Conservation (phyloP, 1,139 yeast species). For the Ogataea hybrid region DNA sequence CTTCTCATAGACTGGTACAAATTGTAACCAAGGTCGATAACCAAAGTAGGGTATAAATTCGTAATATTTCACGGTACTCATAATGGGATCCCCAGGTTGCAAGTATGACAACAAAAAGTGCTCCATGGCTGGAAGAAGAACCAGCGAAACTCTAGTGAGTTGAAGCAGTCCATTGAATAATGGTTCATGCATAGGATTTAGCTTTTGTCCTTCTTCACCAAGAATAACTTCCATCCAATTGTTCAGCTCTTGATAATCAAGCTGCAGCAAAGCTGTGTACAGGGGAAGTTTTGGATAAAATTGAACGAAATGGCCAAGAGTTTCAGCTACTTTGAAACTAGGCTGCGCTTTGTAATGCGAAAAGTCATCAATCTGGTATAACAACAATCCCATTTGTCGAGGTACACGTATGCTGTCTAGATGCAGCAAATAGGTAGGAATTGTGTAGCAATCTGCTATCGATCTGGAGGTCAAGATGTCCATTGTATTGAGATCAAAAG, state of each 20-base stretch:
- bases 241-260: slow-evolving; percentile 12
- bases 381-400: slow-evolving; percentile 16
- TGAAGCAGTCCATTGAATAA: slow-evolving; percentile 19
- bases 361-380: slow-evolving; percentile 13
- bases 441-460: slow-evolving; percentile 13
- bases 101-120: slow-evolving; percentile 4
- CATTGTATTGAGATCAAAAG: slow-evolving; percentile 7
- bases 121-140: slow-evolving; percentile 10
- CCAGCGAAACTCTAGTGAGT: slow-evolving; percentile 10
- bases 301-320: slow-evolving; percentile 4
- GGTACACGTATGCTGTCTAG: slow-evolving; percentile 13
- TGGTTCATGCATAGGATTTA: slow-evolving; percentile 8
- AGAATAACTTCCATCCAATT: slow-evolving; percentile 15
- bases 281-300: slow-evolving; percentile 13
- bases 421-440: slow-evolving; percentile 9
- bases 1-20: slow-evolving; percentile 5
- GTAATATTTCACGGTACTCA: slow-evolving; percentile 13
- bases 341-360: background rate
- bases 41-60: slow-evolving; percentile 16
- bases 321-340: slow-evolving; percentile 1
- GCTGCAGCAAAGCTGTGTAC: slow-evolving; percentile 11
- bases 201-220: slow-evolving; percentile 2
- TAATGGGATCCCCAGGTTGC: slow-evolving; percentile 1
- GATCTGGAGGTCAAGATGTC: slow-evolving; percentile 11
- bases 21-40: slow-evolving; percentile 14